phyloP scores from a whole-genome alignment of 1,284 basidiomycete species.

The Fistulinella cinereoalba region DNA sequence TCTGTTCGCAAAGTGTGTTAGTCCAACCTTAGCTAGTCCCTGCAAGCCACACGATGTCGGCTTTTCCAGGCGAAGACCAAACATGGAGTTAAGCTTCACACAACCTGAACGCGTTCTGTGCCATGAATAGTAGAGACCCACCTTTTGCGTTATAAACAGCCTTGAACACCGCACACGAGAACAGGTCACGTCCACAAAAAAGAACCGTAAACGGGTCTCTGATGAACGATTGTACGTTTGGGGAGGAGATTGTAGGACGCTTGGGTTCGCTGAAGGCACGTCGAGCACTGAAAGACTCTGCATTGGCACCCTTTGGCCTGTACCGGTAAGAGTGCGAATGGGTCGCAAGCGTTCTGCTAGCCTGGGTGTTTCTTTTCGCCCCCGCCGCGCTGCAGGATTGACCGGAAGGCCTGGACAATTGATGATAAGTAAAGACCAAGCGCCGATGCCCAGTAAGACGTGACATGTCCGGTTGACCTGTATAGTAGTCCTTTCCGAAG shows the following conservation, averaged over 20 bases:
- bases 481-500: no score
- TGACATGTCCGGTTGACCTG: conserved; percentile 1
- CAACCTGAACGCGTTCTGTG: background rate
- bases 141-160: conserved; percentile 41
- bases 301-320: background rate
- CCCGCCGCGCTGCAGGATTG: background rate
- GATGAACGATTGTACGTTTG: background rate
- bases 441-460: no score
- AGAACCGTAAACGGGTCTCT: conserved; percentile 43
- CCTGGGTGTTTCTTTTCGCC: background rate
- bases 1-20: conserved; percentile 21
- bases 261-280: background rate
- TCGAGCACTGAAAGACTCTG: background rate
- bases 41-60: no score
- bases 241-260: background rate
- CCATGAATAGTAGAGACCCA: conserved; percentile 17
- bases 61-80: no score
- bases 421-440: background rate
- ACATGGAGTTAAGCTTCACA: no score
- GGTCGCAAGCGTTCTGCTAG: background rate
- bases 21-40: background rate
- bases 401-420: background rate
- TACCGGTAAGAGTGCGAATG: background rate
- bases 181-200: conserved; percentile 56
- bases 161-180: conserved; percentile 51